Evolutionary conservation across 2,329 filamentous ascomycete genomes (phyloP), one percentile per base, ranked within the genome.

Genomic region (Dichotomopilus funicola): DNA sequence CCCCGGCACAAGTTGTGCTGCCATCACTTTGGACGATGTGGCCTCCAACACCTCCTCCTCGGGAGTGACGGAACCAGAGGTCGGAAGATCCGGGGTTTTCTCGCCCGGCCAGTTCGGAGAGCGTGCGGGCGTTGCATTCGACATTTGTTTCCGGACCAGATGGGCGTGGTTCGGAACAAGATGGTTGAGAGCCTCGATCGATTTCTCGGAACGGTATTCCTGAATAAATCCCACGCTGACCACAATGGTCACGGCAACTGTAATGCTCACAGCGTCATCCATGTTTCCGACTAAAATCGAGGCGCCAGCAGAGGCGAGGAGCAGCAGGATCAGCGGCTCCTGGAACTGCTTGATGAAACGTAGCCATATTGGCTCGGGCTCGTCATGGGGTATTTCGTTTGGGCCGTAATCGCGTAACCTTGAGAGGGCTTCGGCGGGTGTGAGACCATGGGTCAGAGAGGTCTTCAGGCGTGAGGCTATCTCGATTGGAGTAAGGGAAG

Each of bases 191-290:
- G 94, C 94, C 71, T 99, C 94, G 62, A 99, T 84, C 2, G 92
- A 97, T 72, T 99, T 95, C 70, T 99, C 94, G 6, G 94, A 97
- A 57, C 94, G 81, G 70, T 99, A 99, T 72, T 99, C 94, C 69
- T 99, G 94, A 51, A 97, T 84, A 64, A 99, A 99, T 1, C 92
- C 94, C 43, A 99, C 94, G 0, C 87, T 88, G 31, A 99, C 91
- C 5, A 99, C 94, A 64, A 99, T 99, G 33, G 91, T 96, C 27
- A 99, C 94, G 1, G 94, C 94, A 36, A 96, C 85, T 0, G 92
- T 88, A 67, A 99, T 99, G 71, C 92, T 97, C 65, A 99, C 75
- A 5, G 92, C 92, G 73, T 99, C 95, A 65, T 97, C 92, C 67
- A 86, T 85, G 67, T 99, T 99, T 51, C 91, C 91, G 71, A 99